phyloP scores from a whole-genome alignment of 2,329 filamentous ascomycete species.

The Aspergillus aculeatinus region DNA sequence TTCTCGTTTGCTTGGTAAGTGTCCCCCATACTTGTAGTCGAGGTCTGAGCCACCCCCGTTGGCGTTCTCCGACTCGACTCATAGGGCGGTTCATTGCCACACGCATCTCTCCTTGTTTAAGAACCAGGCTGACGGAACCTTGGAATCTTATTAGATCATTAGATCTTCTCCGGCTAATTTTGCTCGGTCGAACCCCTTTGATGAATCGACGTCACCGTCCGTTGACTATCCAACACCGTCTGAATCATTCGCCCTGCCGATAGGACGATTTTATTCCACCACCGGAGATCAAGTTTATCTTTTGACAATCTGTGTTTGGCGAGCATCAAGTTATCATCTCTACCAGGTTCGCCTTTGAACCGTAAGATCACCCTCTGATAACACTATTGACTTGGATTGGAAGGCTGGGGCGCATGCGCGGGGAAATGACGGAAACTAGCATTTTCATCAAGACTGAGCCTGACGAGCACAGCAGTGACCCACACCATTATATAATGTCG shows the following conservation, averaged over 20 bases:
- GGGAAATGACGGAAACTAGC: constrained; percentile 55
- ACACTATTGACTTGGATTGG: constrained; percentile 9
- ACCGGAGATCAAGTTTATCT: neutral
- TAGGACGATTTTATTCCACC: neutral
- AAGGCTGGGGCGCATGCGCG: constrained; percentile 17
- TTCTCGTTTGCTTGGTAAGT: neutral
- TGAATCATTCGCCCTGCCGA: neutral
- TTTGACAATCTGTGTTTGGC: neutral
- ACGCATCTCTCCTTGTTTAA: neutral
- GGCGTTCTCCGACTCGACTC: neutral
- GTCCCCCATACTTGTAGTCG: constrained; percentile 2
- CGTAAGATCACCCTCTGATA: constrained; percentile 22
- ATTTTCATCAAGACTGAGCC: constrained; percentile 69
- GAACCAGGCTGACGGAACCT: neutral
- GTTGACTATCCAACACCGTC: neutral
- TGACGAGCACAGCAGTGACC: constrained; percentile 60
- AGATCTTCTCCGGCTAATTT: neutral
- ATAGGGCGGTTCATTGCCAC: neutral
- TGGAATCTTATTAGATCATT: neutral
- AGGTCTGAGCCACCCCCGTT: constrained; percentile 6
- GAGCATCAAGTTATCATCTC: neutral
- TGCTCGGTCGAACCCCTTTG: neutral
- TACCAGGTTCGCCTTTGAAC: constrained; percentile 14
- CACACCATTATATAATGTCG: constrained; percentile 49
- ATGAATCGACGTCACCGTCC: constrained; percentile 5